phyloP scores from a whole-genome alignment of 257 asterid genomes.

The Solanum pinnatisectum region DNA sequence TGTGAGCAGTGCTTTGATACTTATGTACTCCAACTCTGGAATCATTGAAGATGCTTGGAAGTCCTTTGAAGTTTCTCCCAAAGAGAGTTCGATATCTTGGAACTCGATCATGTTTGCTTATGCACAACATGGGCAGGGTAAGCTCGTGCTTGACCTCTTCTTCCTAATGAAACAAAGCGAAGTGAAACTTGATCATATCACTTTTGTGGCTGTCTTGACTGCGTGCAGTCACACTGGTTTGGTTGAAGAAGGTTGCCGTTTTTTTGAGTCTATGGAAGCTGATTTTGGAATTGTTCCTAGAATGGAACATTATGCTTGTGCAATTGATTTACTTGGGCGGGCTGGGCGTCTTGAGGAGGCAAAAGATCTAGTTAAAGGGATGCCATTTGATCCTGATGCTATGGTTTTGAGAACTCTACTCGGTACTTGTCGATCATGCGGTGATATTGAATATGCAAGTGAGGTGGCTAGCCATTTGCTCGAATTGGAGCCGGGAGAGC shows the following conservation, averaged over 20 bases:
- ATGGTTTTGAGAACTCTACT: constrained; percentile 79
- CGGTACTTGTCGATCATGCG: constrained; percentile 73
- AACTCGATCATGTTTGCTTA: constrained; percentile 73
- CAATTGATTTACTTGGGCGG: constrained; percentile 77
- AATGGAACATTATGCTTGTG: constrained; percentile 88
- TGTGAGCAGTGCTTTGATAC: constrained; percentile 65
- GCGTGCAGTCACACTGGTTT: constrained; percentile 90
- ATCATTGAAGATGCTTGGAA: constrained; percentile 55
- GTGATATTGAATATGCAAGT: constrained; percentile 65
- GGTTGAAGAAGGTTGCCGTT: constrained; percentile 55
- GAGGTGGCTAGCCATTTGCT: constrained; percentile 47
- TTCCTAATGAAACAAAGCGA: constrained; percentile 30
- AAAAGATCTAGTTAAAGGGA: constrained; percentile 44
- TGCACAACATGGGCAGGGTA: constrained; percentile 85
- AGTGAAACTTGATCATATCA: constrained; percentile 68
- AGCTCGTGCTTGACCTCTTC: constrained; percentile 58
- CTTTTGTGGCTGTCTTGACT: constrained; percentile 73
- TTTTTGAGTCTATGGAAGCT: constrained; percentile 54
- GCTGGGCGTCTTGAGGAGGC: constrained; percentile 62
- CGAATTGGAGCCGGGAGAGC: constrained; percentile 70
- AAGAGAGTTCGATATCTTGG: constrained; percentile 64
- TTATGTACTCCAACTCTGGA: constrained; percentile 86
- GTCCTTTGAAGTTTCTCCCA: constrained; percentile 51
- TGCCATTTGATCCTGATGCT: constrained; percentile 66
- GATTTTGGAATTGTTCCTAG: constrained; percentile 44